Conservation (phyloP, 257 asterid species). For the Capsicum pubescens region DNA sequence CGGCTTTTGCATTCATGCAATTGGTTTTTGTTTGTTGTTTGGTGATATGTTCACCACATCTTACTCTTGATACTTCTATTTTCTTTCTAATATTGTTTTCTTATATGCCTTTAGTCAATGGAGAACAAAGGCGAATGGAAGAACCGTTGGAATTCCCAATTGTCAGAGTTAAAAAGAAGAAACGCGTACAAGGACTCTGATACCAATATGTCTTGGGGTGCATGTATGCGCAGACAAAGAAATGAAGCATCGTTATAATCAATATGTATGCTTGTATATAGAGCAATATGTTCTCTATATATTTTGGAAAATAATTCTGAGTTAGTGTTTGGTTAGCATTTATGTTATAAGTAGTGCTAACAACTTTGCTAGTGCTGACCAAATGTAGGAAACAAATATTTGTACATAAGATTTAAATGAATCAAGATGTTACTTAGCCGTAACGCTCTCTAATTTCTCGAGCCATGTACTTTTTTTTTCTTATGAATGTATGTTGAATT, state of each 20-base stretch:
- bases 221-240: constrained; percentile 67
- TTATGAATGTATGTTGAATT: background rate
- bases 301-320: background rate
- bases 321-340: constrained; percentile 11
- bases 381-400: background rate
- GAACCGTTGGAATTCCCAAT: constrained; percentile 69
- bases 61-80: background rate
- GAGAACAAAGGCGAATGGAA: constrained; percentile 69
- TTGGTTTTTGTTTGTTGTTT: background rate
- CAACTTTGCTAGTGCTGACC: background rate
- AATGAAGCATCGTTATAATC: constrained; percentile 39
- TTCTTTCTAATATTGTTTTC: constrained; percentile 29
- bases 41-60: background rate
- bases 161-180: constrained; percentile 69
- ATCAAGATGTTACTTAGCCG: background rate
- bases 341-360: background rate
- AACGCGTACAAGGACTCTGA: constrained; percentile 50
- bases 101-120: constrained; percentile 49
- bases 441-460: background rate
- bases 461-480: background rate
- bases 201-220: constrained; percentile 74
- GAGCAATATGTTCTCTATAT: background rate
- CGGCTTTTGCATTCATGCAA: background rate
- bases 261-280: constrained; percentile 7
- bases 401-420: background rate